Evolutionary conservation across 2,329 filamentous ascomycete species (phyloP).

Genomic region (Didymella segeticola): DNA sequence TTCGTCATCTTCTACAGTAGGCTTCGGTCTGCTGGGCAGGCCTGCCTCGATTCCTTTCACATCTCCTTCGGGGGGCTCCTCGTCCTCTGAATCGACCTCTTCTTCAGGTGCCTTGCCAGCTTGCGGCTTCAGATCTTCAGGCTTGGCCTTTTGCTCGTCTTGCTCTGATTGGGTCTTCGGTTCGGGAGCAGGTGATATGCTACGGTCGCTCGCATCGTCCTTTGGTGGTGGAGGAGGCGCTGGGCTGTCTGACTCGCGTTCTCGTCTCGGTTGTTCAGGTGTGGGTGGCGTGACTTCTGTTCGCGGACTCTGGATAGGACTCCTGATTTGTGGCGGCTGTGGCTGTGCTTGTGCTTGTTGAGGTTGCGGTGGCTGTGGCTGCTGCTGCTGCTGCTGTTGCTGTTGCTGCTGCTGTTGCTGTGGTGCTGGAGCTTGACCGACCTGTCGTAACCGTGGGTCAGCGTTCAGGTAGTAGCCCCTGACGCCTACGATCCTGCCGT

Average conservation of each 20-base stretch:
- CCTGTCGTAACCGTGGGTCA: constrained; percentile 67
- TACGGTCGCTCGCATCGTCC: constrained; percentile 35
- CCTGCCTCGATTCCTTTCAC: constrained; percentile 39
- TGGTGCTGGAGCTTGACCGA: constrained; percentile 50
- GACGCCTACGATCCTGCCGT: constrained; percentile 90
- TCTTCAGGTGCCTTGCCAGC: constrained; percentile 35
- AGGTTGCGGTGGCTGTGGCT: constrained; percentile 21
- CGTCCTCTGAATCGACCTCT: constrained; percentile 34
- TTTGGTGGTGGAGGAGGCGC: constrained; percentile 46
- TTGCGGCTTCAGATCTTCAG: constrained; percentile 42
- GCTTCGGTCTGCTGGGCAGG: constrained; percentile 36
- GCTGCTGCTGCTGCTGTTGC: constrained; percentile 25
- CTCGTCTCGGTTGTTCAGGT: constrained; percentile 50
- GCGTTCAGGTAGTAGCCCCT: constrained; percentile 96
- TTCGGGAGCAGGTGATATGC: constrained; percentile 33
- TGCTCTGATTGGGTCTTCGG: constrained; percentile 37
- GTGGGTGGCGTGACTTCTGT: constrained; percentile 60
- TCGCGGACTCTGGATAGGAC: constrained; percentile 51
- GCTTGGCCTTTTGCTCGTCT: constrained; percentile 44
- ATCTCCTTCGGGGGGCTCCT: constrained; percentile 27
- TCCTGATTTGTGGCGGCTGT: constrained; percentile 33
- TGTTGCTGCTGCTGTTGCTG: constrained; percentile 28
- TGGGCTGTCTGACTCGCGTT: constrained; percentile 30
- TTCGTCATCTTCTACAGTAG: constrained; percentile 39
- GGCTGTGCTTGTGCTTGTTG: constrained; percentile 18